Percentiles rank a stretch among this genome's conserved stretches.
phyloP scores from a whole-genome alignment of 352 stramenopile species.

The Globisporangium perplexum region DNA sequence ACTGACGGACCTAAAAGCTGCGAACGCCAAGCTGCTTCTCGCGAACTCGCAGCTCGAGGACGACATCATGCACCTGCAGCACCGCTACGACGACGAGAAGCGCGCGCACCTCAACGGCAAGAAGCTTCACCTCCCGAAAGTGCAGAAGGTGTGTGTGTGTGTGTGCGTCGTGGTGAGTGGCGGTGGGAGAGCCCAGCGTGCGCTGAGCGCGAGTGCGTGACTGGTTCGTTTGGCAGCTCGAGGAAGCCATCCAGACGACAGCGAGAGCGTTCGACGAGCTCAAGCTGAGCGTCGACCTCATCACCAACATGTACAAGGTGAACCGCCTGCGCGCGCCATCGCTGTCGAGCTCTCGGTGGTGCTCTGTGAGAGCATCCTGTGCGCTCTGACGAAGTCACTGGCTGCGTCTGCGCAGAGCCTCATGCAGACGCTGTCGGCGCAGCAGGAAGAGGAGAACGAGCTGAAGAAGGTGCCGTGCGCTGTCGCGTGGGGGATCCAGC shows the following conservation, averaged over 20 bases:
- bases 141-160: conserved; percentile 40
- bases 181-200: neutral
- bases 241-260: conserved; percentile 54
- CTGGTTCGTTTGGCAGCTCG: conserved; percentile 24
- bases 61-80: conserved; percentile 55
- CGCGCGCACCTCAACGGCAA: conserved; percentile 58
- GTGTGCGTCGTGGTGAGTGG: neutral
- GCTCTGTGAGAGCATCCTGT: neutral
- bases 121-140: conserved; percentile 60
- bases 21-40: conserved; percentile 53
- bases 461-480: conserved; percentile 29
- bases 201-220: neutral
- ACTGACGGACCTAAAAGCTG: conserved; percentile 45
- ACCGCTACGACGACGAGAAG: conserved; percentile 66
- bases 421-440: conserved; percentile 33
- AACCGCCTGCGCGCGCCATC: neutral
- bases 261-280: conserved; percentile 65
- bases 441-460: conserved; percentile 56
- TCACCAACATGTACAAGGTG: conserved; percentile 87
- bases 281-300: conserved; percentile 77
- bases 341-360: neutral
- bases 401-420: conserved; percentile 21
- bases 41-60: conserved; percentile 76
- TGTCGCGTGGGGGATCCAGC: neutral
- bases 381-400: neutral